Conservation (phyloP, 805 yeast genomes). For the Lachancea lanzarotensis region DNA sequence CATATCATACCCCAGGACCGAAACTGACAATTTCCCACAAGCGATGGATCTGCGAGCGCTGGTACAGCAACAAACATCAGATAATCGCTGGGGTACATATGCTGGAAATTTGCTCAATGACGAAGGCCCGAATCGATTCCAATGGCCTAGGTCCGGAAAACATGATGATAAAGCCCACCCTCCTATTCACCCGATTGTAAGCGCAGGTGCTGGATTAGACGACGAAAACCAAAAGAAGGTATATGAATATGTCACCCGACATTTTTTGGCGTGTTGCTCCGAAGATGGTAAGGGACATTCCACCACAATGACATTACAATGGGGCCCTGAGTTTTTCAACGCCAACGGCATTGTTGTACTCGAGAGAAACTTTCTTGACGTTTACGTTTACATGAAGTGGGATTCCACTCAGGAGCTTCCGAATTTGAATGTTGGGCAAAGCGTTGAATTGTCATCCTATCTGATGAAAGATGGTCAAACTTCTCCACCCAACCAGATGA, state of each 20-base stretch:
- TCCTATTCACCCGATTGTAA: conserved; percentile 80
- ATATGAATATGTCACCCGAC: conserved; percentile 78
- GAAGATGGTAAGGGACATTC: conserved; percentile 77
- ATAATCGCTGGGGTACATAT: conserved; percentile 64
- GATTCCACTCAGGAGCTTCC: conserved; percentile 61
- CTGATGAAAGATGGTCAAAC: conserved; percentile 70
- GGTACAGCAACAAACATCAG: conserved; percentile 52
- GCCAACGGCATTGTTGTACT: conserved; percentile 70
- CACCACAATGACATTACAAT: conserved; percentile 55
- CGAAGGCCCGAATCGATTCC: conserved; percentile 38
- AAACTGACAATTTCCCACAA: conserved; percentile 79
- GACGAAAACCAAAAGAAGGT: conserved; percentile 50
- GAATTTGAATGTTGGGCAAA: conserved; percentile 49
- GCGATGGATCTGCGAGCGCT: conserved; percentile 63
- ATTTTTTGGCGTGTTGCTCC: conserved; percentile 88
- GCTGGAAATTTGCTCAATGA: conserved; percentile 41
- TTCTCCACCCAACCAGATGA: conserved; percentile 71
- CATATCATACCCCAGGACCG: conserved; percentile 95
- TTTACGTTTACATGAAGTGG: conserved; percentile 80
- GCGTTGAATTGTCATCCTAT: conserved; percentile 48
- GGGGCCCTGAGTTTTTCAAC: conserved; percentile 73
- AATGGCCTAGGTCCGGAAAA: conserved; percentile 70
- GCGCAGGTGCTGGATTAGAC: conserved; percentile 23
- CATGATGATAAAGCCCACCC: conserved; percentile 97
- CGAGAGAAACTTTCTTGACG: conserved; percentile 71